A percentile compares a stretch with the other conserved stretches of the same genome.
These are phyloP conservation scores for Candida corydali DNA, from an alignment of 805 yeast species.

Conservation along the genomic window DNA sequence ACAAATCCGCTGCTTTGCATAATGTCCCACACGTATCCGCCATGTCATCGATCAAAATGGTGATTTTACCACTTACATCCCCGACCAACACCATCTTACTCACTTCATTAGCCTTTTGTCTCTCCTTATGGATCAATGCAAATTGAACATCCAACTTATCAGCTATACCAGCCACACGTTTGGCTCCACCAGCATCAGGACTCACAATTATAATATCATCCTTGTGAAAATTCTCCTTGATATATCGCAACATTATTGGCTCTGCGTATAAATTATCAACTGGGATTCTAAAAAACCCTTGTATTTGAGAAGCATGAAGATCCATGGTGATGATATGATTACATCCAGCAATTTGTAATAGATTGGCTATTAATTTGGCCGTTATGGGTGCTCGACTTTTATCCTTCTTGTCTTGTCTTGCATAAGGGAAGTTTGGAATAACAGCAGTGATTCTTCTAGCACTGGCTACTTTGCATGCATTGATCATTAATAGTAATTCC, in stretches of 20 bases:
- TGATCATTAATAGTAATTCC: slow-evolving; percentile 85
- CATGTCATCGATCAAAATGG: slow-evolving; percentile 93
- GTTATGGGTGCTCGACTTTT: slow-evolving; percentile 95
- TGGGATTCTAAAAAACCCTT: slow-evolving; percentile 93
- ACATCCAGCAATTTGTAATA: slow-evolving; percentile 91
- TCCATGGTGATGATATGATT: slow-evolving; percentile 96
- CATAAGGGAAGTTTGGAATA: slow-evolving; percentile 93
- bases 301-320: slow-evolving; percentile 95
- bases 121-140: slow-evolving; percentile 94
- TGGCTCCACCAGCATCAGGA: slow-evolving; percentile 99
- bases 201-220: slow-evolving; percentile 76
- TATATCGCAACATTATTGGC: slow-evolving; percentile 81
- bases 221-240: slow-evolving; percentile 55
- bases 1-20: slow-evolving; percentile 88
- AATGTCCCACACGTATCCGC: slow-evolving; percentile 98
- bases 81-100: slow-evolving; percentile 95
- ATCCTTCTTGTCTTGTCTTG: slow-evolving; percentile 96
- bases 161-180: slow-evolving; percentile 91
- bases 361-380: slow-evolving; percentile 88
- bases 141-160: slow-evolving; percentile 88
- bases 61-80: slow-evolving; percentile 78
- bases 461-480: slow-evolving; percentile 94
- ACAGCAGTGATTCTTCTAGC: slow-evolving; percentile 93
- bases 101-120: slow-evolving; percentile 93
- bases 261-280: slow-evolving; percentile 96